Percentiles rank a stretch among this genome's conserved stretches.
Conservation (phyloP, 805 yeast genomes). For the Cyberlindnera misumaiensis region DNA sequence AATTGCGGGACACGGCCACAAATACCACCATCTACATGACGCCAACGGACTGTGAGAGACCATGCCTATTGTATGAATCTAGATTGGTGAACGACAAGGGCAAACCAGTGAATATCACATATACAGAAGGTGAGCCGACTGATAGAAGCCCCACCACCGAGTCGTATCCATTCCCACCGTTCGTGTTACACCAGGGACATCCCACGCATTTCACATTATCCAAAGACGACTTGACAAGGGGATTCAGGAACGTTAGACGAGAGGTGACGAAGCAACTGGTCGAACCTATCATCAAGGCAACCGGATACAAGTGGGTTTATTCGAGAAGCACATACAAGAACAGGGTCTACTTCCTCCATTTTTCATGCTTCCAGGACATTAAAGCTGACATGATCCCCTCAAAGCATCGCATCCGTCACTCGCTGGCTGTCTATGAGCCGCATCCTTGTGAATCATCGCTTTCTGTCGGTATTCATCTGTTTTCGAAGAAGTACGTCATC, state of each 20-base stretch:
- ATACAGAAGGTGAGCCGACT: conserved; percentile 13
- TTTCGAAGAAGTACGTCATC: conserved; percentile 16
- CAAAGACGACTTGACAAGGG: conserved; percentile 14
- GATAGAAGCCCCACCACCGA: conserved; percentile 17
- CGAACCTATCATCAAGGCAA: conserved; percentile 15
- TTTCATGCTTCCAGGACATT: conserved; percentile 21
- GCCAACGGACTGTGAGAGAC: conserved; percentile 18
- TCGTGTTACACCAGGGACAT: conserved; percentile 11
- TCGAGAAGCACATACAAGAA: conserved; percentile 17
- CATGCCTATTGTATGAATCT: conserved; percentile 15
- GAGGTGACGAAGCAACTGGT: conserved; percentile 15
- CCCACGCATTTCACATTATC: conserved; percentile 17
- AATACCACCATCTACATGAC: conserved; percentile 17
- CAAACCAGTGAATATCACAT: conserved; percentile 15
- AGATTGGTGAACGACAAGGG: conserved; percentile 18
- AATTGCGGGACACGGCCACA: conserved; percentile 14
- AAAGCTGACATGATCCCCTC: conserved; percentile 17
- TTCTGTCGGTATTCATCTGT: conserved; percentile 17
- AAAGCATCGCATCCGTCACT: conserved; percentile 8
- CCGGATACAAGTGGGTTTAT: conserved; percentile 23
- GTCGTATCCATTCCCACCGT: conserved; percentile 18
- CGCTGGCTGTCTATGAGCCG: conserved; percentile 7
- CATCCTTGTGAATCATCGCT: conserved; percentile 16
- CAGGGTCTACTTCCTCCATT: conserved; percentile 16
- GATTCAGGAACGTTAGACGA: conserved; percentile 16